Conservation (phyloP, 768 basidiomycete species). For the Tylopilus vinaceipallidus region DNA sequence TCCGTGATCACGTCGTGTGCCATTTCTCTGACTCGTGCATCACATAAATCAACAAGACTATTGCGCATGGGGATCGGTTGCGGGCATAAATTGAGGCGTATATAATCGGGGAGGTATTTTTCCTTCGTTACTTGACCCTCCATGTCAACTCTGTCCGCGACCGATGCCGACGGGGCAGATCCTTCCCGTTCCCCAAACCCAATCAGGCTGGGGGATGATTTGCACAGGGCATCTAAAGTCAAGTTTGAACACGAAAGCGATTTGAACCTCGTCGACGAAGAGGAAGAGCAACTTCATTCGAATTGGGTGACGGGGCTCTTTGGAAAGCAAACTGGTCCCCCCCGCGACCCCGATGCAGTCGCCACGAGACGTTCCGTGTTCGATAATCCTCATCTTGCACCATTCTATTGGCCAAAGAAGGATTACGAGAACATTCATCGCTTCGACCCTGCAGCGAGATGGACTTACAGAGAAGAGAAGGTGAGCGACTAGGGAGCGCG, state of each 20-base stretch:
- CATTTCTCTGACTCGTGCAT: background rate
- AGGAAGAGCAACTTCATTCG: background rate
- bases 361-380: slow-evolving; percentile 53
- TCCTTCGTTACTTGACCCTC: background rate
- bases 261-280: slow-evolving; percentile 10
- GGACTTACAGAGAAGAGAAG: slow-evolving; percentile 58
- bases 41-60: background rate
- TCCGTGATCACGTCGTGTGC: too few relatives aligned
- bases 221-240: background rate
- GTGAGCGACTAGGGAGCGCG: slow-evolving; percentile 32
- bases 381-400: slow-evolving; percentile 46
- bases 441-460: slow-evolving; percentile 50
- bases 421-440: slow-evolving; percentile 57
- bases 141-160: too few relatives aligned
- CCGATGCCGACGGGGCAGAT: background rate
- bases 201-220: background rate
- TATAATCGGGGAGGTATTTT: too few relatives aligned
- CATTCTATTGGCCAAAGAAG: slow-evolving; percentile 47
- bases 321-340: background rate
- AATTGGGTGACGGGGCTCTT: too few relatives aligned
- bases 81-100: too few relatives aligned
- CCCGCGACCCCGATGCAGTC: slow-evolving; percentile 34
- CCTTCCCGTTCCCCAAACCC: background rate
- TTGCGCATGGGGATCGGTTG: background rate
- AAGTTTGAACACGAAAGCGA: background rate